Evolutionary conservation across 2,329 filamentous ascomycete genomes (phyloP).

Genomic region (Alternaria brassicicola): DNA sequence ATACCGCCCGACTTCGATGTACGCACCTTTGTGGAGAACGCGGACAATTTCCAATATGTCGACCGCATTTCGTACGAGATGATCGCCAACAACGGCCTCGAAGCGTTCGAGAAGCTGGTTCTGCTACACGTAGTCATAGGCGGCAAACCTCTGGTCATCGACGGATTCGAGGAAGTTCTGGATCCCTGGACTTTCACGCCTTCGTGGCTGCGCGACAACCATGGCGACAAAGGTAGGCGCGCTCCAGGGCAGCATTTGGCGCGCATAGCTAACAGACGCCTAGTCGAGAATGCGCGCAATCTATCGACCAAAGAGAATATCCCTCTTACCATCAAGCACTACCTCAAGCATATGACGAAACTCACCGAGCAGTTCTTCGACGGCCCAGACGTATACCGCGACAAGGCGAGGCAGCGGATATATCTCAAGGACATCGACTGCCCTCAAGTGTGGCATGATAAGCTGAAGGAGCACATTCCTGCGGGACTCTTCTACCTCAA

Average conservation of each 20-base stretch:
- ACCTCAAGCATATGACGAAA: constrained; percentile 83
- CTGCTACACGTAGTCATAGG: constrained; percentile 80
- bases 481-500: constrained; percentile 89
- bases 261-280: constrained; percentile 22
- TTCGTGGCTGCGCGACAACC: constrained; percentile 78
- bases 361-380: constrained; percentile 79
- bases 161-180: constrained; percentile 79
- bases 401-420: constrained; percentile 80
- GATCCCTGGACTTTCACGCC: constrained; percentile 79
- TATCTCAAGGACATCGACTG: constrained; percentile 99
- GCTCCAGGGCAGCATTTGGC: constrained; percentile 24
- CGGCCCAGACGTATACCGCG: constrained; percentile 74
- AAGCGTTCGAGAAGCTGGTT: constrained; percentile 85
- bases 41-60: constrained; percentile 86
- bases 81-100: constrained; percentile 76
- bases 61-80: constrained; percentile 78
- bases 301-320: constrained; percentile 74
- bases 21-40: constrained; percentile 73
- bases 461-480: constrained; percentile 78
- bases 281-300: constrained; percentile 85
- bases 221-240: constrained; percentile 75
- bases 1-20: constrained; percentile 87
- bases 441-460: constrained; percentile 82
- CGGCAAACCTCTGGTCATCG: constrained; percentile 88
- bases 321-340: constrained; percentile 86